Percentiles rank a stretch among this genome's conserved stretches.
Conservation (phyloP, 306 rosid genomes). For the Rosa chinensis region DNA sequence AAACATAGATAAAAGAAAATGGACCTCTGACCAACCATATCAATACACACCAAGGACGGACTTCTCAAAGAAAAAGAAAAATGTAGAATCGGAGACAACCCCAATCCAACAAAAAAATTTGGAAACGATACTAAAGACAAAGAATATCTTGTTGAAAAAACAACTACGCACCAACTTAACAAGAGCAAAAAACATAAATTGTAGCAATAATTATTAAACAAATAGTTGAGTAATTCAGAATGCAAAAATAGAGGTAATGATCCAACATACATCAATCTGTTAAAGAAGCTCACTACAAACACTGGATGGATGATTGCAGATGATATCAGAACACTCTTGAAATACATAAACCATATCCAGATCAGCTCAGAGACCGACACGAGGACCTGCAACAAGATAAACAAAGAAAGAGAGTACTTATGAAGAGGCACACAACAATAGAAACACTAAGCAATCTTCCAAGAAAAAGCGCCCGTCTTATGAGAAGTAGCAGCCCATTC, state of each 20-base stretch:
- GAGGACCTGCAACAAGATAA: conserved; percentile 78
- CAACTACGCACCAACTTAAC: conserved; percentile 1
- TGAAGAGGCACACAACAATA: conserved; percentile 62
- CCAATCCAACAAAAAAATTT: not conserved
- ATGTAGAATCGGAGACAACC: conserved; percentile 12
- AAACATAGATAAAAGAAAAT: conserved; percentile 45
- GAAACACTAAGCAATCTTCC: conserved; percentile 64
- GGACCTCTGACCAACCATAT: conserved; percentile 49
- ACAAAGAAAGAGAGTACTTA: conserved; percentile 49
- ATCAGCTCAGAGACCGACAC: conserved; percentile 55
- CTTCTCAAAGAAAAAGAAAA: conserved; percentile 22
- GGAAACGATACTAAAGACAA: not conserved
- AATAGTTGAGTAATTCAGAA: conserved; percentile 25
- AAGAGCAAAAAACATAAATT: not conserved
- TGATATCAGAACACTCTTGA: conserved; percentile 70
- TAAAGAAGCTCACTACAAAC: conserved; percentile 69
- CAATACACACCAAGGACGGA: conserved; percentile 24
- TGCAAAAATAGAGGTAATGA: conserved; percentile 43
- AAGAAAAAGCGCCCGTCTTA: conserved; percentile 42
- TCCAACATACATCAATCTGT: conserved; percentile 85
- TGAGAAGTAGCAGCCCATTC: conserved; percentile 32
- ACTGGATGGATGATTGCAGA: conserved; percentile 65
- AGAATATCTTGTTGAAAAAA: not conserved
- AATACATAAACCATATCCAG: conserved; percentile 63
- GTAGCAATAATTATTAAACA: conserved; percentile 23